Evolutionary conservation across 179 eudicot genomes (phyloP).

Genomic region (Corrigiola litoralis): DNA sequence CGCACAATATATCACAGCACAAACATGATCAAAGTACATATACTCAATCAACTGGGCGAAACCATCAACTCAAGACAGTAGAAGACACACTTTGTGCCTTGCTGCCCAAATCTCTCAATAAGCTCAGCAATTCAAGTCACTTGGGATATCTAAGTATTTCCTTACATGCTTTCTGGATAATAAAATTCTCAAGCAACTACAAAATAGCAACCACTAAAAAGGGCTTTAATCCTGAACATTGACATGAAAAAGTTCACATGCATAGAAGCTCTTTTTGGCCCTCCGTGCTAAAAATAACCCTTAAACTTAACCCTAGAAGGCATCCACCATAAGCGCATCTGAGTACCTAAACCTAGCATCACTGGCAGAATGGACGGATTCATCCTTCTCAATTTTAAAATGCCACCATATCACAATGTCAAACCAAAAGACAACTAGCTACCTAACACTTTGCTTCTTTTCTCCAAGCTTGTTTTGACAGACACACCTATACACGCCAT

Average conservation of each 20-base stretch:
- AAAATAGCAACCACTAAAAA: background rate
- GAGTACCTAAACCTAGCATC: background rate
- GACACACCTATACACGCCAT: too few species aligned
- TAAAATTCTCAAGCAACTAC: background rate
- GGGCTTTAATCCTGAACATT: background rate
- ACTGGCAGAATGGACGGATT: background rate
- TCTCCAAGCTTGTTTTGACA: too few species aligned
- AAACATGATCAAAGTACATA: background rate
- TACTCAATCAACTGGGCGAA: too few species aligned
- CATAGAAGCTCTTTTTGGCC: too few species aligned
- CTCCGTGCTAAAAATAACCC: background rate
- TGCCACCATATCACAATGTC: background rate
- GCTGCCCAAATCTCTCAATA: background rate
- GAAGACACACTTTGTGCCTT: too few species aligned
- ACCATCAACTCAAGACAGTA: too few species aligned
- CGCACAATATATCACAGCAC: background rate
- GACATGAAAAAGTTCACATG: too few species aligned
- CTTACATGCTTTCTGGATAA: background rate
- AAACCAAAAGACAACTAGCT: background rate
- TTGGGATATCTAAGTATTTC: background rate
- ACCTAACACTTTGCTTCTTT: background rate
- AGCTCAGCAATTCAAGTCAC: background rate
- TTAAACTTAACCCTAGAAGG: background rate
- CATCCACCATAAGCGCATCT: background rate
- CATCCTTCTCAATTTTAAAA: background rate